These are phyloP conservation scores for Backusella australiensis DNA, from an alignment of 192 early-diverging fungal genomes.

Conservation along the genomic window DNA sequence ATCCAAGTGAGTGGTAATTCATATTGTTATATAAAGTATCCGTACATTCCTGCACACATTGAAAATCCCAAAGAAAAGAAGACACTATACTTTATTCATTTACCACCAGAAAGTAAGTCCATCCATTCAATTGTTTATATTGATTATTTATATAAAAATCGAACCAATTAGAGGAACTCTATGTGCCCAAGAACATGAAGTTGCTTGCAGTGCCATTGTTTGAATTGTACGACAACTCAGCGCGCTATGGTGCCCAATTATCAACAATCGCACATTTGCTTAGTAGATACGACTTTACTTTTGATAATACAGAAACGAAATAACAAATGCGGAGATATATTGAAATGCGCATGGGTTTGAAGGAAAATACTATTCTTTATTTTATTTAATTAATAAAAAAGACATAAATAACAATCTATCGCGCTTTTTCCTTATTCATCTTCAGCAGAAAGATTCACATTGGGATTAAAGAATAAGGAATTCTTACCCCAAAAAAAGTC, in stretches of 20 bases:
- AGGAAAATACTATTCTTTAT: neutral
- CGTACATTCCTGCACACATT: slow-evolving; percentile 76
- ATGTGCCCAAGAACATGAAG: slow-evolving; percentile 77
- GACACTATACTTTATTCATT: slow-evolving; percentile 69
- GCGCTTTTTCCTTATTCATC: neutral
- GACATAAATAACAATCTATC: neutral
- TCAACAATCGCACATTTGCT: slow-evolving; percentile 65
- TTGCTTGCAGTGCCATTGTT: slow-evolving; percentile 78
- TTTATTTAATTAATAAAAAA: neutral
- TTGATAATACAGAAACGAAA: slow-evolving; percentile 2
- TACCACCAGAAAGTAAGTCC: slow-evolving; percentile 64
- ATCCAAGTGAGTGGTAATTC: neutral
- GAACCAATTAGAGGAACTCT: slow-evolving; percentile 53
- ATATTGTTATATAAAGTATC: slow-evolving; percentile 53
- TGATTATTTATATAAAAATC: neutral
- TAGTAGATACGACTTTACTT: slow-evolving; percentile 48
- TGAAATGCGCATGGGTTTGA: neutral
- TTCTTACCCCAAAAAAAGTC: slow-evolving; percentile 32
- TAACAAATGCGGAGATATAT: neutral
- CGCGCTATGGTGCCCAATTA: slow-evolving; percentile 70
- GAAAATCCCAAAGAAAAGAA: slow-evolving; percentile 78
- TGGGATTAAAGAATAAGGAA: slow-evolving; percentile 30
- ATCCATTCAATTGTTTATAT: no score
- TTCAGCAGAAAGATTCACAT: slow-evolving; percentile 23
- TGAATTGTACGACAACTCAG: slow-evolving; percentile 77